phyloP scores from a whole-genome alignment of 495 filamentous ascomycete species.

The Aspergillus asperescens region DNA sequence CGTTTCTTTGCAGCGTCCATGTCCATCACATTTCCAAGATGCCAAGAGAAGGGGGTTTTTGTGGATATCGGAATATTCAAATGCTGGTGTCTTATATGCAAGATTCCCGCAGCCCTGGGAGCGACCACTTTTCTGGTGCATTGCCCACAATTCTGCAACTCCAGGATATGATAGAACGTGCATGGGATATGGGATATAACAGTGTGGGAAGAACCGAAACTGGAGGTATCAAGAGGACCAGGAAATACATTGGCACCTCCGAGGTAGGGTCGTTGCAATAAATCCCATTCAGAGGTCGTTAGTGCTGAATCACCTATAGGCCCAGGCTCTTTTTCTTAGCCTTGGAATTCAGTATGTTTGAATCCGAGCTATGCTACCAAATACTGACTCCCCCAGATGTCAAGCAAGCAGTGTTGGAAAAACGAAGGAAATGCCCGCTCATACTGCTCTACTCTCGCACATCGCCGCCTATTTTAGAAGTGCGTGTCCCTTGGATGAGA shows the following conservation, averaged over 20 bases:
- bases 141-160: conserved; percentile 78
- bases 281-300: background rate
- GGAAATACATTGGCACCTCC: conserved; percentile 94
- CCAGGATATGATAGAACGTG: conserved; percentile 83
- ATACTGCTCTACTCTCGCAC: conserved; percentile 55
- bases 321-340: conserved; percentile 70
- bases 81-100: conserved; percentile 82
- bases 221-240: conserved; percentile 77
- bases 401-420: conserved; percentile 46
- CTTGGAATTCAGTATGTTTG: conserved; percentile 58
- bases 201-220: conserved; percentile 69
- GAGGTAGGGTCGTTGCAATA: conserved; percentile 51
- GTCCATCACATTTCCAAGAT: conserved; percentile 81
- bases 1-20: conserved; percentile 73
- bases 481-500: conserved; percentile 30
- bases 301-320: conserved; percentile 41
- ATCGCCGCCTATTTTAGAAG: conserved; percentile 71
- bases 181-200: conserved; percentile 87
- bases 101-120: conserved; percentile 49
- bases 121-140: conserved; percentile 51
- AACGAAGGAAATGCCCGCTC: conserved; percentile 39
- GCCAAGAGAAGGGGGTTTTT: conserved; percentile 79
- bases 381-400: conserved; percentile 35
- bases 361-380: background rate
- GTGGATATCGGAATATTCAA: conserved; percentile 97